Percentiles rank a stretch among this genome's conserved stretches.
These are phyloP conservation scores for Leucoagaricus sp. DNA, from an alignment of 1,284 basidiomycete species.

Conservation along the genomic window DNA sequence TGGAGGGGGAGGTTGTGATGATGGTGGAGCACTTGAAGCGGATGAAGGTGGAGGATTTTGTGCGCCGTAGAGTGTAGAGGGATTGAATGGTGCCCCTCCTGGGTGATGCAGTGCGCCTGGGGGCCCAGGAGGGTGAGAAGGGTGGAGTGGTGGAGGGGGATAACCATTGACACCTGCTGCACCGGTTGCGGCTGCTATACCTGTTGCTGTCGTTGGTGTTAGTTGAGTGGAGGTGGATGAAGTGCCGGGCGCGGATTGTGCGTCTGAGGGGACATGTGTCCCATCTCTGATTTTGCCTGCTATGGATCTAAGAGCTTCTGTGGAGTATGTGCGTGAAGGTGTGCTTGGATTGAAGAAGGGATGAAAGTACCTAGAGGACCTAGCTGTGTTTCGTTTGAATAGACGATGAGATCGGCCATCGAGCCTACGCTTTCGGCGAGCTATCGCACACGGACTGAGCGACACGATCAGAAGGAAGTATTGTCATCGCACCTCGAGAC, in stretches of 20 bases:
- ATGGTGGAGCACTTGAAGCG: slow-evolving; percentile 24
- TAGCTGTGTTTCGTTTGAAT: slow-evolving; percentile 50
- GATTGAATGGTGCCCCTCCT: slow-evolving; percentile 40
- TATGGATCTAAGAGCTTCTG: slow-evolving; percentile 9
- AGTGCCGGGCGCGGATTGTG: slow-evolving; percentile 17
- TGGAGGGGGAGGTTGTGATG: slow-evolving; percentile 1
- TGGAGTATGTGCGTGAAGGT: neutral
- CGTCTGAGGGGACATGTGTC: slow-evolving; percentile 6
- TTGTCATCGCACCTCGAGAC: slow-evolving; percentile 61
- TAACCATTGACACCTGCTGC: slow-evolving; percentile 8
- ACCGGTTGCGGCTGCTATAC: slow-evolving; percentile 18
- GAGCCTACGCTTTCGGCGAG: slow-evolving; percentile 74
- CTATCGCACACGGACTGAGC: slow-evolving; percentile 34
- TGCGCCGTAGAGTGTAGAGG: slow-evolving; percentile 30
- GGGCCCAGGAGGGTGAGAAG: neutral
- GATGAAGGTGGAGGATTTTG: slow-evolving; percentile 19
- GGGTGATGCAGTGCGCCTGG: slow-evolving; percentile 39
- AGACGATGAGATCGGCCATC: slow-evolving; percentile 74
- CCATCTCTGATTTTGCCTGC: slow-evolving; percentile 6
- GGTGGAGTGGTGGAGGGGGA: slow-evolving; percentile 18
- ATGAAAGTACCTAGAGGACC: slow-evolving; percentile 63
- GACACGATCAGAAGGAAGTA: neutral
- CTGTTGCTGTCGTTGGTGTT: slow-evolving; percentile 20
- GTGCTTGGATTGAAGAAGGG: slow-evolving; percentile 1
- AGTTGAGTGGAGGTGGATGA: neutral